phyloP scores from a whole-genome alignment of 1,284 basidiomycete species.

The Exsudoporus floridanus region DNA sequence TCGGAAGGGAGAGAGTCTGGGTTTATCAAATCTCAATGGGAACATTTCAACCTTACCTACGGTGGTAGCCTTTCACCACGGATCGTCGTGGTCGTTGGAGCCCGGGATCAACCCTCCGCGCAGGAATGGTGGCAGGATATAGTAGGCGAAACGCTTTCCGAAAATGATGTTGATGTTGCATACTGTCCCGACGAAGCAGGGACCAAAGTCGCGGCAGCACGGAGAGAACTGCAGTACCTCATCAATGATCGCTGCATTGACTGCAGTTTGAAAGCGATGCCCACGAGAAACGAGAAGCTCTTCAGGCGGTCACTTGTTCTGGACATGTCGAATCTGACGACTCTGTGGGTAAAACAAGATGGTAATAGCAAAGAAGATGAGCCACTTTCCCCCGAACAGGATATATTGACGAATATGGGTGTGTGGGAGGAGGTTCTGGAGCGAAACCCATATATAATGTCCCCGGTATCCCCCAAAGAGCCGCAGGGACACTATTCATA shows the following conservation, averaged over 20 bases:
- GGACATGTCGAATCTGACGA: constrained; percentile 16
- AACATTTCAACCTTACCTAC: constrained; percentile 26
- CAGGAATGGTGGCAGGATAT: constrained; percentile 22
- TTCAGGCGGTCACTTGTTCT: constrained; percentile 16
- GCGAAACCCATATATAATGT: neutral
- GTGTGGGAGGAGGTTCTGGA: constrained; percentile 18
- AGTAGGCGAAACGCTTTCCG: neutral
- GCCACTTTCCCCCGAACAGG: neutral
- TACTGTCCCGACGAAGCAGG: constrained; percentile 6
- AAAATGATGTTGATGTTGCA: constrained; percentile 12
- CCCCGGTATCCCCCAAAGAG: neutral
- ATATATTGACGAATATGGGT: constrained; percentile 19
- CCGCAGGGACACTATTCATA: neutral
- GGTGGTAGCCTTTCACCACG: constrained; percentile 27
- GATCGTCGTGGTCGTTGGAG: constrained; percentile 26
- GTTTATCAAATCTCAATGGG: constrained; percentile 25
- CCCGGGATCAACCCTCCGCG: constrained; percentile 10
- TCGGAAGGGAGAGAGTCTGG: constrained; percentile 1
- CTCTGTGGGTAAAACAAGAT: constrained; percentile 13
- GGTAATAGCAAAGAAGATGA: neutral
- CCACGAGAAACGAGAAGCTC: constrained; percentile 10
- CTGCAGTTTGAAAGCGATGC: constrained; percentile 11
- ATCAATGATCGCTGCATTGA: constrained; percentile 26
- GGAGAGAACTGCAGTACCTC: constrained; percentile 8
- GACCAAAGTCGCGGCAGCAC: neutral